These are phyloP conservation scores for Apiospora arundinis DNA, from an alignment of 2,329 filamentous ascomycete species.

Conservation along the genomic window DNA sequence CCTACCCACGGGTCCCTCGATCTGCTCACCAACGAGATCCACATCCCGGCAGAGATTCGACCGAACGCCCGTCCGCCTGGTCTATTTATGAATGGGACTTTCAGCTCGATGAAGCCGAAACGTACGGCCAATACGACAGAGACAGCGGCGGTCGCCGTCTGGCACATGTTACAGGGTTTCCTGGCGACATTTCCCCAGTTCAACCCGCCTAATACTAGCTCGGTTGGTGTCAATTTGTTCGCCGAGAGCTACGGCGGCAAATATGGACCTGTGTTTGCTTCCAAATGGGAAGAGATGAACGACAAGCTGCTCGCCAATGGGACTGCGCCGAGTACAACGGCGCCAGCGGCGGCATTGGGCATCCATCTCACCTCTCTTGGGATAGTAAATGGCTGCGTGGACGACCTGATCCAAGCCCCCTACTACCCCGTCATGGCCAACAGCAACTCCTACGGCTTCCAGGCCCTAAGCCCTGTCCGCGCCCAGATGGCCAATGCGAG, in stretches of 20 bases:
- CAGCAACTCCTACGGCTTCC: conserved; percentile 71
- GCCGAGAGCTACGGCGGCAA: conserved; percentile 30
- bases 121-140: conserved; percentile 44
- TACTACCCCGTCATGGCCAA: conserved; percentile 63
- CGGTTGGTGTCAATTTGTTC: conserved; percentile 60
- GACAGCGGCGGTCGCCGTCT: conserved; percentile 59
- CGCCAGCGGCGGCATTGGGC: conserved; percentile 44
- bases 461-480: conserved; percentile 59
- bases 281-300: conserved; percentile 67
- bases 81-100: conserved; percentile 37
- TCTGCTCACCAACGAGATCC: conserved; percentile 27
- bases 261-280: conserved; percentile 44
- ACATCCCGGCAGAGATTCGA: conserved; percentile 43
- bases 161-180: conserved; percentile 63
- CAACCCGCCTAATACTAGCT: conserved; percentile 43
- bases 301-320: conserved; percentile 53
- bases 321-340: conserved; percentile 43
- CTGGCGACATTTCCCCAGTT: conserved; percentile 39
- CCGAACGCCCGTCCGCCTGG: conserved; percentile 33
- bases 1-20: conserved; percentile 36
- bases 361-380: conserved; percentile 69
- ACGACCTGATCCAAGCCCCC: conserved; percentile 65
- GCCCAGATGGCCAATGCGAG: conserved; percentile 52
- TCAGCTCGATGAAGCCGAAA: conserved; percentile 37
- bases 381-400: conserved; percentile 75